Evolutionary conservation across 1,284 basidiomycete species (phyloP), one percentile per base, ranked within the genome.

Genomic region (Irpex sp.): DNA sequence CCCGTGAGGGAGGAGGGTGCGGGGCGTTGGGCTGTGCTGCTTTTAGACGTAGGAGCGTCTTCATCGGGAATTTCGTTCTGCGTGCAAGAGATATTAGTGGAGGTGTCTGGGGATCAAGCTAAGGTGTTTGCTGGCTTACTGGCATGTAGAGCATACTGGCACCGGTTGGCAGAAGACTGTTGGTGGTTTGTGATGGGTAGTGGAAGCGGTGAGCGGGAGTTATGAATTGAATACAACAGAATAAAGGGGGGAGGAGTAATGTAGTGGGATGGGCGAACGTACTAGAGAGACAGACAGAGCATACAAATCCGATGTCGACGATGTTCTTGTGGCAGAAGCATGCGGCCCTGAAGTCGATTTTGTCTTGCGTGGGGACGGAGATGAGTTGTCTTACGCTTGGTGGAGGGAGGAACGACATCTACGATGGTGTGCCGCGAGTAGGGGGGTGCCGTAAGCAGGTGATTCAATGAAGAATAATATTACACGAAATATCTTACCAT

Each of bases 301-400:
- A 99, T 23, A 99, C 95, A 69, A 96, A 99, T 42, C 96, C 97
- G 58, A 99, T 86, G 70, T 99, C 96, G 45, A 99, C 87, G 54
- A 98, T 96, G 58, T 90, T 88, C 71, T 98, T 95, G 76, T 99
- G 97, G 75, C 97, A 99, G 78, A 99, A 99, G 74, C 97, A 99
- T 5, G 96, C 96, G 0, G 97, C 97, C 33, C 97, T 84, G 72
- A 99, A 96, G 73, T 99, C 97, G 62, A 98, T 90, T 67, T 90
- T 91, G 71, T 98, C 96, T 74, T 96, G 92, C 1, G 91, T 94
- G 0, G 97, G 96, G 35, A 93, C 86, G 2, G 91, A 86, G 56
- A 99, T 80, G 21, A 87, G 79, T 62, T 85, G 84, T 21, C 95
- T 87, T 58, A 96, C 84, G 3, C 87, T 80, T 3, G 90, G 88